Conservation (phyloP, 2,329 filamentous ascomycete genomes). For the Cladosporium sp. region DNA sequence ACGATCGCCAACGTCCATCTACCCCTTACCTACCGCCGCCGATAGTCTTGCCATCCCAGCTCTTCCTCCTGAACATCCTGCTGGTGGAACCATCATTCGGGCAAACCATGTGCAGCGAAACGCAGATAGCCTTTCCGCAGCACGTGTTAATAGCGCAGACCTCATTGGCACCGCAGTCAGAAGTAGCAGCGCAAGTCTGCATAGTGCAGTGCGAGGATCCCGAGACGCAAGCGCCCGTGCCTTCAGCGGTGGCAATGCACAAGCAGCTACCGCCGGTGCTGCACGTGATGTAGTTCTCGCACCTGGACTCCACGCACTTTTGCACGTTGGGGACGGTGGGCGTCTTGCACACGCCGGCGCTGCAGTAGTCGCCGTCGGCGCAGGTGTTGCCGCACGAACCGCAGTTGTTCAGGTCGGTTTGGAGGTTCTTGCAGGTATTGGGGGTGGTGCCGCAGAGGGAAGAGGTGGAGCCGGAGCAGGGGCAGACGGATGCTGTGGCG, state of each 20-base stretch:
- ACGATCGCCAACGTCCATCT: background rate
- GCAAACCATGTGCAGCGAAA: background rate
- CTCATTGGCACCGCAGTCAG: background rate
- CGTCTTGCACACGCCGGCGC: background rate
- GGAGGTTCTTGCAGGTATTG: background rate
- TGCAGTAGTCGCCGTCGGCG: background rate
- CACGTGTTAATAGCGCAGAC: background rate
- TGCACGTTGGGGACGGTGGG: background rate
- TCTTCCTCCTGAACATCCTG: background rate
- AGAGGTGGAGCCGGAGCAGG: background rate
- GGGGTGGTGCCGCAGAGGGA: background rate
- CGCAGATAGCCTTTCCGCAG: background rate
- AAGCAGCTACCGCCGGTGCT: background rate
- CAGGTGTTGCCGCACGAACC: background rate
- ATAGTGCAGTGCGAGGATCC: background rate
- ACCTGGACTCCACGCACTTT: background rate
- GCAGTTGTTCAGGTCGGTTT: constrained; percentile 5
- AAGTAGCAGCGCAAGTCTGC: background rate
- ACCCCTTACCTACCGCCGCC: background rate
- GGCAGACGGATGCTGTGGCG: background rate
- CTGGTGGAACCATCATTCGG: background rate
- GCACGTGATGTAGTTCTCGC: background rate
- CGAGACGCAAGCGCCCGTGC: background rate
- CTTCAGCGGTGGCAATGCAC: background rate
- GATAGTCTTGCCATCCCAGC: constrained; percentile 2